Evolutionary conservation across 306 rosid species (phyloP), one percentile per base, ranked within the genome.

Genomic region (Betula pendula): DNA sequence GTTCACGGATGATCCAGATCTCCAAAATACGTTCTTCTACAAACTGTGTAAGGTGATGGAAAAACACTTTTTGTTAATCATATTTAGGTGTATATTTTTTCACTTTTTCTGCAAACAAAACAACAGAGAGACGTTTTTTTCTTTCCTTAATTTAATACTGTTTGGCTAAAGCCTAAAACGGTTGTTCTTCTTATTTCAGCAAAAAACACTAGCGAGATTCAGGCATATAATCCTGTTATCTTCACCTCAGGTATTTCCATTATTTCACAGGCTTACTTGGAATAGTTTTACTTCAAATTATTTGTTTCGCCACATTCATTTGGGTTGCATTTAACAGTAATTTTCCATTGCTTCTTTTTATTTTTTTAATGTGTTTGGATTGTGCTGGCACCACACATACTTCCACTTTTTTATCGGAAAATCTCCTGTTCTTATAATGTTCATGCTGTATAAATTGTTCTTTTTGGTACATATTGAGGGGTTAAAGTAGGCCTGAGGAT

Each of bases 1-100:
- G 35, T 92, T 93, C 81, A 89, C 98, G 0, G 98, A 94, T 85
- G 93, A 90, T 83, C 90, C 95, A 31, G 96, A 92, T 85, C 86
- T 94, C 71, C 92, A 85, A 77, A 94, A 92, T 75, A 94, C 97
- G 0, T 94, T 94, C 84, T 84, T 94, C 55, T 94, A 86, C 85
- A 86, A 87, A 81, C 90, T 94, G 33, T 88, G 90, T 66, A 90
- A 94, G 98, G 98, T 94, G 86, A 71, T 75, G 68, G 68, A 63
- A 53, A 77, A 67, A 22, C 33, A 16, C 71, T 43, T 59, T 50
- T 24, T 20, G 29, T 50, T 58, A 20, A 63, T 66, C 17, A 45
- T 58, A 15, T 83, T 20, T 33, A 17, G 42, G 13, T 42, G n/a
- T 52, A 24, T 56, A 22, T 56, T 45, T 22, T 15, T 20, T 52